phyloP scores from a whole-genome alignment of 75 land plant species.

The Pinus albicaulis region DNA sequence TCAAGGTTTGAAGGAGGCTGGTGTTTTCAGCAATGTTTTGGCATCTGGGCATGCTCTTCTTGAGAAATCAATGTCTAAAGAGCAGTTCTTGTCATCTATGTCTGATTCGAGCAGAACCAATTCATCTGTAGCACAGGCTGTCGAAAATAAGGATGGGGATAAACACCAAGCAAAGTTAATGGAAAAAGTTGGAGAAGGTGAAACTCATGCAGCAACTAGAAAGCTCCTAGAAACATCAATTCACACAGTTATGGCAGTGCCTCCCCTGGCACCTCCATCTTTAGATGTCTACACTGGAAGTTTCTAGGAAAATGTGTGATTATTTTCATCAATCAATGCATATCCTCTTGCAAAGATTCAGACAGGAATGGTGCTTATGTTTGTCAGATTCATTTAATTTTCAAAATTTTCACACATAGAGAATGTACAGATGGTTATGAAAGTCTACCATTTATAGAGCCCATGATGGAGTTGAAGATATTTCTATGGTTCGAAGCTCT shows the following conservation, averaged over 20 bases:
- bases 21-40: conserved; percentile 30
- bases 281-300: conserved; percentile 9
- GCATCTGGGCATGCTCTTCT: conserved; percentile 27
- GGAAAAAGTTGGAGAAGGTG: neutral
- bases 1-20: conserved; percentile 43
- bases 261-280: conserved; percentile 46
- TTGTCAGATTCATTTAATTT: neutral
- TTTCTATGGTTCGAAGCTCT: conserved; percentile 8
- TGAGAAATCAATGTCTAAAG: conserved; percentile 23
- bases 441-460: neutral
- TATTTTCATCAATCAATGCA: neutral
- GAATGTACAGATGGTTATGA: neutral
- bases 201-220: neutral
- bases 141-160: neutral
- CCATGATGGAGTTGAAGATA: neutral
- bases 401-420: neutral
- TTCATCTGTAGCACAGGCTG: conserved; percentile 1
- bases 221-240: neutral
- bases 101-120: neutral
- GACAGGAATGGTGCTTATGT: neutral
- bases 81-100: conserved; percentile 14
- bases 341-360: neutral
- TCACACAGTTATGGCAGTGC: conserved; percentile 19
- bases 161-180: conserved; percentile 4
- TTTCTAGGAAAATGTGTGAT: neutral